A percentile compares a stretch with the other conserved stretches of the same genome.
These are phyloP conservation scores for Waltergamsia citrina DNA, from an alignment of 2,329 filamentous ascomycete species.

Conservation along the genomic window DNA sequence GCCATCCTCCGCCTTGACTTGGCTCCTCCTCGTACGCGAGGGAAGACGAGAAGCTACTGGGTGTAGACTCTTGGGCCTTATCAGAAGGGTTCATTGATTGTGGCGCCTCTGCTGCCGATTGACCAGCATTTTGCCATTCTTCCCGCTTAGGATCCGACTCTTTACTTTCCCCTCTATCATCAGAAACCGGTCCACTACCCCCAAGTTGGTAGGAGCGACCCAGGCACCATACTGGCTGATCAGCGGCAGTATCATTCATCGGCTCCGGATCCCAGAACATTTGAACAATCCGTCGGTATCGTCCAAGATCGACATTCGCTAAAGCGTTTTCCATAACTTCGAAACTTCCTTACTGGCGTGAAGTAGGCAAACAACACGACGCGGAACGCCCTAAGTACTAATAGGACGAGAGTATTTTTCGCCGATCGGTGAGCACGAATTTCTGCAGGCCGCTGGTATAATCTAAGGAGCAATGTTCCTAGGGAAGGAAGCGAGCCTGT, in stretches of 20 bases:
- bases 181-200: neutral
- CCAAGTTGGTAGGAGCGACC: slow-evolving; percentile 40
- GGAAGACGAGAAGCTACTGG: slow-evolving; percentile 43
- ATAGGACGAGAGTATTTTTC: too few species aligned
- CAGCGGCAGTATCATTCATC: slow-evolving; percentile 60
- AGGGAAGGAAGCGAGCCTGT: too few species aligned
- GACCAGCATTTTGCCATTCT: neutral
- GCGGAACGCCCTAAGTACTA: neutral
- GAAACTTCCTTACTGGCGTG: slow-evolving; percentile 1
- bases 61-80: slow-evolving; percentile 36
- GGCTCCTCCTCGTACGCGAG: slow-evolving; percentile 37
- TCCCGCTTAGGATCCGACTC: too few species aligned
- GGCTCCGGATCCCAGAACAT: slow-evolving; percentile 90
- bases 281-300: slow-evolving; percentile 72
- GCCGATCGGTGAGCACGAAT: too few species aligned
- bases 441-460: too few species aligned
- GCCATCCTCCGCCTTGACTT: slow-evolving; percentile 58
- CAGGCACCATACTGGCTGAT: slow-evolving; percentile 77
- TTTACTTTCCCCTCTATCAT: neutral
- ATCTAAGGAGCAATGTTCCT: too few species aligned
- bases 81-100: slow-evolving; percentile 19
- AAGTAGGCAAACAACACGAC: neutral
- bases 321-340: slow-evolving; percentile 29
- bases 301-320: slow-evolving; percentile 61
- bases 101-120: neutral